Conservation (phyloP, 805 yeast species). For the Teunomyces barrocoloradensis region DNA sequence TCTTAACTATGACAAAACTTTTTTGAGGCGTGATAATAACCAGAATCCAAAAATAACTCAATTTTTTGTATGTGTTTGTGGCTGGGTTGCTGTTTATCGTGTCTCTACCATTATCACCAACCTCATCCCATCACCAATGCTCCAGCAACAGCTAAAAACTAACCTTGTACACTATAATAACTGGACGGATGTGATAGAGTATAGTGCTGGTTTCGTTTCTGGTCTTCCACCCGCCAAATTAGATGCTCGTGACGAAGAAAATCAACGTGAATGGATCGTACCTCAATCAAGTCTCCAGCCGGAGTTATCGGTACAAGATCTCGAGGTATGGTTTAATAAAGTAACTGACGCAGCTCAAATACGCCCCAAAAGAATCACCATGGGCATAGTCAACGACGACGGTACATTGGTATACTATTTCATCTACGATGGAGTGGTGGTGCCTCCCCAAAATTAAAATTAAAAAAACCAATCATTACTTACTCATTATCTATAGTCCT, state of each 20-base stretch:
- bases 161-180: conserved; percentile 45
- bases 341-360: conserved; percentile 14
- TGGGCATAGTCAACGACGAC: conserved; percentile 61
- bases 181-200: conserved; percentile 40
- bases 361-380: conserved; percentile 46
- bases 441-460: conserved; percentile 54
- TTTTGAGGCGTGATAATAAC: too few species aligned
- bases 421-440: conserved; percentile 61
- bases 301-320: conserved; percentile 32
- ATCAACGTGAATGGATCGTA: conserved; percentile 39
- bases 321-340: conserved; percentile 40
- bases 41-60: too few species aligned
- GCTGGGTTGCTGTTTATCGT: background rate
- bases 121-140: background rate
- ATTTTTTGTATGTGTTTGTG: too few species aligned
- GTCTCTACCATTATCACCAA: background rate
- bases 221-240: conserved; percentile 33
- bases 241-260: conserved; percentile 19
- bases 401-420: conserved; percentile 71
- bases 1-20: too few species aligned
- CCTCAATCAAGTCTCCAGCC: conserved; percentile 27
- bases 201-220: conserved; percentile 16
- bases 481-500: background rate
- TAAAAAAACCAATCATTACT: background rate
- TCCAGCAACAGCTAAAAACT: conserved; percentile 33